Base-by-base conservation (phyloP, 106 monocot species). In the Dactylorhiza incarnata region DNA sequence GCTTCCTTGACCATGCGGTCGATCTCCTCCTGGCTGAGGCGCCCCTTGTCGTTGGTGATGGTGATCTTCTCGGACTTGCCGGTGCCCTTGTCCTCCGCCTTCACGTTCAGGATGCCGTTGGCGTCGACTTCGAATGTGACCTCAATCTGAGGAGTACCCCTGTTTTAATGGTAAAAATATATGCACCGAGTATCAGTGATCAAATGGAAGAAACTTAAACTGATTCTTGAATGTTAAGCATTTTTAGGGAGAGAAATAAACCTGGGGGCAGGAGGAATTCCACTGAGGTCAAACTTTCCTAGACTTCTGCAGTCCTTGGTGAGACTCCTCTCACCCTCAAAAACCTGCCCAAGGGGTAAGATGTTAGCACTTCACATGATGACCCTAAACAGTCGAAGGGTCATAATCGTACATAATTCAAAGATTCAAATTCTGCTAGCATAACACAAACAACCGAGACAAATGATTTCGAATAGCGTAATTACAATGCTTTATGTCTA, bases 111-210 rank as follows among this genome's bases (percentile, higher is more conserved):
- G 58, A 91, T 86, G 22, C 87, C 91, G 46, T 91, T 91, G 16
- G 85, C 91, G 48, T 91, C 91, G 1, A 88, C 78, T 72, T 88
- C 87, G 23, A 90, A 87, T 25, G 87, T 85, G 29, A 90, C 90
- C 17, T 87, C 90, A 22, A 90, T 90, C 47, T 88, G 91, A 72
- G 91, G 83, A 0, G 73, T 75, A 7, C 91, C 91, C 72, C 90
- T 90, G 79, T 86, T 81, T 49, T 5, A 68, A 6, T 48, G 70
- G 47, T 11, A 46, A 52, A 14, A 25, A 9, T 22, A 29, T 2
- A 48, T 26, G 44, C 9, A 45, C 10, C 20, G n/a, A 19, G 15
- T 15, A 15, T 1, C 16, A 6, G 37, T 37, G 37, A 37, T 37
- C 37, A 37, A 37, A 37, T 37, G 1, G 37, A 37, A 37, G 37